phyloP scores from a whole-genome alignment of 495 filamentous ascomycete genomes.

The Chaetomium fimeti region DNA sequence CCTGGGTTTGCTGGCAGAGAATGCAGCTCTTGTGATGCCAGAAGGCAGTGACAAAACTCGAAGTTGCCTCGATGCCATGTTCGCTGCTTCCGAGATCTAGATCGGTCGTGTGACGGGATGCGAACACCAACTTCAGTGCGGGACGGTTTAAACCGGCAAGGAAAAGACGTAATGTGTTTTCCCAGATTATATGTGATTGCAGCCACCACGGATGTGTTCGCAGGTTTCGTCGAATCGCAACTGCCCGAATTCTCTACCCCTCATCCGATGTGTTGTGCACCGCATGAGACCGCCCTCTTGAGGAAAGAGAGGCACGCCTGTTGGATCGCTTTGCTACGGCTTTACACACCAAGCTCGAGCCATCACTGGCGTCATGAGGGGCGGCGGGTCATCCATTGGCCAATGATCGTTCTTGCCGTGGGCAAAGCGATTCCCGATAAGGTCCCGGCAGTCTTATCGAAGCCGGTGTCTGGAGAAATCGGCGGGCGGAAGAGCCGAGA shows the following conservation, averaged over 20 bases:
- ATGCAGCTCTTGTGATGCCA: slow-evolving; percentile 24
- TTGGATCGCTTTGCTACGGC: slow-evolving; percentile 36
- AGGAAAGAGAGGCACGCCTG: slow-evolving; percentile 1
- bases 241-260: slow-evolving; percentile 11
- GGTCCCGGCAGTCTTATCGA: slow-evolving; percentile 8
- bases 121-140: background rate
- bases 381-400: slow-evolving; percentile 22
- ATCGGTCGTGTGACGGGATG: background rate
- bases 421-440: background rate
- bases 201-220: background rate
- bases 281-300: background rate
- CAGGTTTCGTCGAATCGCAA: slow-evolving; percentile 16
- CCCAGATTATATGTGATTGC: background rate
- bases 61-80: slow-evolving; percentile 30
- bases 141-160: slow-evolving; percentile 23
- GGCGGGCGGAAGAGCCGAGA: slow-evolving; percentile 12
- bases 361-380: slow-evolving; percentile 19
- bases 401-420: slow-evolving; percentile 14
- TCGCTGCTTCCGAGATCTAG: background rate
- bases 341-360: slow-evolving; percentile 23
- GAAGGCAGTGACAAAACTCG: slow-evolving; percentile 25
- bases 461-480: background rate
- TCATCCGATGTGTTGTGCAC: slow-evolving; percentile 10
- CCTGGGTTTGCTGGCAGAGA: slow-evolving; percentile 26
- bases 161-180: background rate